Evolutionary conservation across 169 alveolate genomes (phyloP).

Genomic region (Plasmodium blacklocki): DNA sequence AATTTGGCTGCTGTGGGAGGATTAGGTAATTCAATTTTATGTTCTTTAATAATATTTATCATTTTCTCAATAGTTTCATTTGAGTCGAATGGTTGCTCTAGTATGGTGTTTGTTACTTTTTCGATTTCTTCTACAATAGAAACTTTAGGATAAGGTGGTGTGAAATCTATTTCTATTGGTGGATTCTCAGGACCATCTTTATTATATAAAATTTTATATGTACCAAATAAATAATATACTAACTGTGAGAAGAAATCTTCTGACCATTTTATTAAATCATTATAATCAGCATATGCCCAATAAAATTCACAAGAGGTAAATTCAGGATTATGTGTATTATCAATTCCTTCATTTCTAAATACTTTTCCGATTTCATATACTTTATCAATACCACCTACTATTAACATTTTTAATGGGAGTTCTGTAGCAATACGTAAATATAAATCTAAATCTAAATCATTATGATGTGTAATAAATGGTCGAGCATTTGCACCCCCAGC

Average conservation of each 20-base stretch:
- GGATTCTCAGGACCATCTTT: slow-evolving; percentile 95
- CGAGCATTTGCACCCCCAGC: slow-evolving; percentile 98
- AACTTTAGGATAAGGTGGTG: slow-evolving; percentile 97
- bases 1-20: slow-evolving; percentile 78
- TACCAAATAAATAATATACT: slow-evolving; percentile 92
- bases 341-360: slow-evolving; percentile 99
- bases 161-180: slow-evolving; percentile 95
- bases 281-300: slow-evolving; percentile 97
- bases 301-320: slow-evolving; percentile 99
- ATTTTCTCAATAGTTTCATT: slow-evolving; percentile 74
- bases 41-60: slow-evolving; percentile 79
- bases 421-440: slow-evolving; percentile 99
- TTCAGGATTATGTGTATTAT: slow-evolving; percentile 99
- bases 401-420: slow-evolving; percentile 96
- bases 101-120: slow-evolving; percentile 86
- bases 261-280: slow-evolving; percentile 96
- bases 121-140: slow-evolving; percentile 91
- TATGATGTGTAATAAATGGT: slow-evolving; percentile 98
- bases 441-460: slow-evolving; percentile 96
- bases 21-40: slow-evolving; percentile 84
- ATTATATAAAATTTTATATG: slow-evolving; percentile 94
- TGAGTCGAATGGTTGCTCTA: slow-evolving; percentile 83
- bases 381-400: slow-evolving; percentile 98
- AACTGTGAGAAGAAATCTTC: slow-evolving; percentile 95
- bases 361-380: slow-evolving; percentile 99